Base-by-base conservation (phyloP, 2,329 filamentous ascomycete genomes). In the Arthrobotrys sphaeroides region DNA sequence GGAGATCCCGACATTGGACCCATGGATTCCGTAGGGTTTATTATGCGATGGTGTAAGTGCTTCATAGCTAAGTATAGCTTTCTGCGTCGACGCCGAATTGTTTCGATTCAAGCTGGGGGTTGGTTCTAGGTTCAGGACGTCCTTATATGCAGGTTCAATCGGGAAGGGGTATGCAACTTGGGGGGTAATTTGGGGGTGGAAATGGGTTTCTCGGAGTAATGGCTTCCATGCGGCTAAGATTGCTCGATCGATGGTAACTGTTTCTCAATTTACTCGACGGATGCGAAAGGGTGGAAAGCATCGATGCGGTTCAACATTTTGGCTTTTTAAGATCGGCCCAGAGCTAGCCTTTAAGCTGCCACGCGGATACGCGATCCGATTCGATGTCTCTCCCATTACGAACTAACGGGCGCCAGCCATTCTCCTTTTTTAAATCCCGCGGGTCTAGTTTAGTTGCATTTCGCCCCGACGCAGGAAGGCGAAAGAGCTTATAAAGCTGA, bases 351-450 rank as follows among this genome's bases (percentile, higher is more conserved):
- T 55, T 38, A 38, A 55, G 47, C 24, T 55, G 36, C 28, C 31
- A 55, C 51, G 51, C 51, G 31, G 31, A 20, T 53, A 5, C 47
- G 47, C 47, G 47, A 53, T 53, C 47, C 47, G 47, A 53, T 31
- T 16, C 45, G 10, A 53, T 53, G 47, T 51, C 47, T 53, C 13
- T 10, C 10, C 28, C 20, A 5, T 9, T 53, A n/a, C n/a, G n/a
- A n/a, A n/a, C n/a, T n/a, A n/a, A n/a, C n/a, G n/a, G n/a, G n/a
- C 33, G 16, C 66, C 55, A 70, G 66, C 66, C 66, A 70, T 53
- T 24, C 13, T n/a, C 5, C 31, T 62, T 70, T 61, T 69, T 60
- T 60, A 28, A 43, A 53, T 26, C 31, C 55, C 66, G 66, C 55
- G 65, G n/a, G 45, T 18, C 26, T 12, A 26, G 5, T 53, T 70